Conservation (phyloP, 139 green algal genomes). For the Spirogloea muscicola region DNA sequence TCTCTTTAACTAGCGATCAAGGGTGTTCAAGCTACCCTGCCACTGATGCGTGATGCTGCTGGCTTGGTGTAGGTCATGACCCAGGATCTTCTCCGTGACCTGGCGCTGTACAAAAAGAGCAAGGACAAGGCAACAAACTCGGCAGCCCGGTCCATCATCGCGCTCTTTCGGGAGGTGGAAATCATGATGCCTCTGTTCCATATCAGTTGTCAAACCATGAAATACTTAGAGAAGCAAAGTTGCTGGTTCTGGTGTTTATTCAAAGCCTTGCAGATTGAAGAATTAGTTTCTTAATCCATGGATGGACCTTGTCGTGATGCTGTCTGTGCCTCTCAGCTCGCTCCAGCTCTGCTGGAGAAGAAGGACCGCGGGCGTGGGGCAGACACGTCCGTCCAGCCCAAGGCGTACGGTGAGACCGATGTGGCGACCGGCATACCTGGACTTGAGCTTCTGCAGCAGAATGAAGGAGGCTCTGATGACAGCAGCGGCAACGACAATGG, state of each 20-base stretch:
- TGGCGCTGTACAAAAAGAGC: slow-evolving; percentile 80
- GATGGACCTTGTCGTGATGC: neutral
- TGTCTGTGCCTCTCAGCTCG: slow-evolving; percentile 52
- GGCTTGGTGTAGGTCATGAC: slow-evolving; percentile 80
- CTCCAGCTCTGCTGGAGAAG: slow-evolving; percentile 84
- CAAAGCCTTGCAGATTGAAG: neutral
- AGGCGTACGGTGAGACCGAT: slow-evolving; percentile 38
- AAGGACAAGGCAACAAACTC: slow-evolving; percentile 77
- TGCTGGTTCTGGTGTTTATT: neutral
- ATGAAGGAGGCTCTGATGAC: slow-evolving; percentile 26
- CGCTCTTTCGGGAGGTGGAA: slow-evolving; percentile 42
- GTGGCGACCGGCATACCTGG: slow-evolving; percentile 64
- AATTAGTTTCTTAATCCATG: neutral
- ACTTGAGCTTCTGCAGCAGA: slow-evolving; percentile 75
- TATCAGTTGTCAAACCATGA: neutral
- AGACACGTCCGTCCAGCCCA: slow-evolving; percentile 54
- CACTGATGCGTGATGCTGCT: too few relatives aligned
- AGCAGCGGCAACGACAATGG: slow-evolving; percentile 14
- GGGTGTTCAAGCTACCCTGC: too few relatives aligned
- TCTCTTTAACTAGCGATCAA: too few relatives aligned
- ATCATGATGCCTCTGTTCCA: neutral
- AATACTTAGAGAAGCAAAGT: neutral
- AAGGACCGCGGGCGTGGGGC: slow-evolving; percentile 79
- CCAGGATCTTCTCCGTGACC: slow-evolving; percentile 79
- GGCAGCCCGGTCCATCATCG: slow-evolving; percentile 72